Percentiles rank a stretch among this genome's conserved stretches.
Conservation (phyloP, 177 flowering plant genomes). For the Vitis hybrid region DNA sequence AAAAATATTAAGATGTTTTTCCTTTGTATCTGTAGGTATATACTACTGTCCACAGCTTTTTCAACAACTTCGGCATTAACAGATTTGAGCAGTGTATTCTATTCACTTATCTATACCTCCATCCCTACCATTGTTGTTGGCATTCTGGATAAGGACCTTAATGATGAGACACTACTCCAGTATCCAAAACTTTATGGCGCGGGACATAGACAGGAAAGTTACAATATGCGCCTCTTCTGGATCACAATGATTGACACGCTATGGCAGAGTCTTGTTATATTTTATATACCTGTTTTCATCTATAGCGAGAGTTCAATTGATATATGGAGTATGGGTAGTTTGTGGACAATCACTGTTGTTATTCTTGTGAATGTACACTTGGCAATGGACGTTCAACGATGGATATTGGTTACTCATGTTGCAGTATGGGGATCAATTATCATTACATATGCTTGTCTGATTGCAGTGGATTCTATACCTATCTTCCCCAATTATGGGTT, state of each 20-base stretch:
- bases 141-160: constrained; percentile 82
- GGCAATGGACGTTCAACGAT: constrained; percentile 88
- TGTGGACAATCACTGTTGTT: constrained; percentile 92
- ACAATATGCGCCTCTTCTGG: constrained; percentile 81
- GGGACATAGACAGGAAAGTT: constrained; percentile 87
- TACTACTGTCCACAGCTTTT: constrained; percentile 72
- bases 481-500: constrained; percentile 81
- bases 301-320: constrained; percentile 68
- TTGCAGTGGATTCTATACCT: constrained; percentile 82
- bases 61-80: constrained; percentile 90
- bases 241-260: constrained; percentile 86
- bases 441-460: constrained; percentile 68
- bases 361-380: constrained; percentile 84
- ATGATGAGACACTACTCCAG: constrained; percentile 65
- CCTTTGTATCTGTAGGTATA: constrained; percentile 56
- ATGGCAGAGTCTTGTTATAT: constrained; percentile 95
- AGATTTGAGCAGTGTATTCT: constrained; percentile 91
- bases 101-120: constrained; percentile 85
- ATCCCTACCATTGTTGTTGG: constrained; percentile 89
- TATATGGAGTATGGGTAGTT: constrained; percentile 88
- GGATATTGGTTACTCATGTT: constrained; percentile 68
- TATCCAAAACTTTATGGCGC: constrained; percentile 84
- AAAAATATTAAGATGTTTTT: not conserved
- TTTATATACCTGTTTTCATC: constrained; percentile 60
- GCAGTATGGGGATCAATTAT: constrained; percentile 90